Evolutionary conservation across 495 filamentous ascomycete species (phyloP), one percentile per base, ranked within the genome.

Genomic region (Mycothermus thermophilus): DNA sequence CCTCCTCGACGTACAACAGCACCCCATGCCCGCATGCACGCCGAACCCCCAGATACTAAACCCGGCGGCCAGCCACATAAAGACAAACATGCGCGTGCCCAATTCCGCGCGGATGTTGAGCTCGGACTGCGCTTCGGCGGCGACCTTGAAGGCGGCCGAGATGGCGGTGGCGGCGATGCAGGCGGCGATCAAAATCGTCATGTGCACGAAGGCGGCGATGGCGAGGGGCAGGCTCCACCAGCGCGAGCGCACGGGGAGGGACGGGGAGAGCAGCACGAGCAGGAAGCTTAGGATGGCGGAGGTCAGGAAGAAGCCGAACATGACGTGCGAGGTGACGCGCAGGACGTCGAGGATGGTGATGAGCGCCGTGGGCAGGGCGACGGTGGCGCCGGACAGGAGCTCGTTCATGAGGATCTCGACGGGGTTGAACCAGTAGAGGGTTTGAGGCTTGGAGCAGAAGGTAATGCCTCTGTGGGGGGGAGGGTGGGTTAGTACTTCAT

Each of bases 381-480:
- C 83, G 19, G 77, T 80, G 4, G 87, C 84, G 16, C 87, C 86
- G 4, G 81, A 55, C 4, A 94, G 59, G 14, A 95, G 67, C 54
- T 93, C 80, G 40, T 61, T 69, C 31, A 80, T 54, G 13, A 95
- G 57, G 38, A 94, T 83, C 30, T 76, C 58, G 22, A 94, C 78
- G 0, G 86, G 87, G 57, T 94, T 80, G 60, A 95, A 95, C 72
- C 80, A 87, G 52, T 90, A 95, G 15, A 88, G 58, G 12, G 62
- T 59, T 43, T 71, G 30, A 6, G 84, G 75, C 12, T 64, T 59
- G 21, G 75, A 80, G 58, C 87, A 95, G 40, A 52, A 52, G 7
- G 82, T 88, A 32, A 90, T 76, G 4, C 82, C 80, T 39, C 60
- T 63, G 34, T 23, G 14, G 38, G 27, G n/a, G 31, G 10, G 31